These are phyloP conservation scores for Gelatoporia subvermispora DNA, from an alignment of 768 basidiomycete genomes.

Conservation along the genomic window DNA sequence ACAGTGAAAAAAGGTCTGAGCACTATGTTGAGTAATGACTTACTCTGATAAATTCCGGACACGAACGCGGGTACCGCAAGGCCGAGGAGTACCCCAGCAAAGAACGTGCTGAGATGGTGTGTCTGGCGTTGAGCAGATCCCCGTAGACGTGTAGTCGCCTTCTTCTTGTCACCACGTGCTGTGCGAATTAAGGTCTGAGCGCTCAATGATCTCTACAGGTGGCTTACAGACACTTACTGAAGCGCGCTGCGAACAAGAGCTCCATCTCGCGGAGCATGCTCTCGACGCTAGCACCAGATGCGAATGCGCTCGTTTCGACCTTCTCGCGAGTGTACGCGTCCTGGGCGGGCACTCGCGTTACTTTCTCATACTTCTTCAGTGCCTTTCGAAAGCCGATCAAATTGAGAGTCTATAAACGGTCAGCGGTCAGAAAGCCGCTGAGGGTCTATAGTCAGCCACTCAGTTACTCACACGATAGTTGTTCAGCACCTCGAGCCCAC, in stretches of 20 bases:
- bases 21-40: slow-evolving; percentile 14
- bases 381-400: slow-evolving; percentile 86
- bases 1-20: background rate
- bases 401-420: slow-evolving; percentile 33
- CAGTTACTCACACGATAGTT: slow-evolving; percentile 70
- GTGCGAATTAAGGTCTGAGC: background rate
- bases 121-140: slow-evolving; percentile 44
- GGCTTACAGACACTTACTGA: slow-evolving; percentile 47
- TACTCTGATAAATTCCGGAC: slow-evolving; percentile 60
- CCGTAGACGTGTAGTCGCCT: slow-evolving; percentile 64
- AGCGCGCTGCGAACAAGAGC: slow-evolving; percentile 66
- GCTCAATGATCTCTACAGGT: background rate
- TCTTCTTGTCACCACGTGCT: slow-evolving; percentile 74
- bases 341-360: slow-evolving; percentile 66
- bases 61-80: slow-evolving; percentile 64
- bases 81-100: slow-evolving; percentile 71
- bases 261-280: slow-evolving; percentile 75
- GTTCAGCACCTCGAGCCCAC: slow-evolving; percentile 78
- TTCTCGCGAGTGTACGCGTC: slow-evolving; percentile 77
- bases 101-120: slow-evolving; percentile 69
- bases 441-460: too few species aligned
- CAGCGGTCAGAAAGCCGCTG: too few species aligned
- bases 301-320: slow-evolving; percentile 67
- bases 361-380: slow-evolving; percentile 81
- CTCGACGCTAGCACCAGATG: slow-evolving; percentile 54